Conservation (phyloP, 2,329 filamentous ascomycete genomes). For the Colletotrichum sp. region DNA sequence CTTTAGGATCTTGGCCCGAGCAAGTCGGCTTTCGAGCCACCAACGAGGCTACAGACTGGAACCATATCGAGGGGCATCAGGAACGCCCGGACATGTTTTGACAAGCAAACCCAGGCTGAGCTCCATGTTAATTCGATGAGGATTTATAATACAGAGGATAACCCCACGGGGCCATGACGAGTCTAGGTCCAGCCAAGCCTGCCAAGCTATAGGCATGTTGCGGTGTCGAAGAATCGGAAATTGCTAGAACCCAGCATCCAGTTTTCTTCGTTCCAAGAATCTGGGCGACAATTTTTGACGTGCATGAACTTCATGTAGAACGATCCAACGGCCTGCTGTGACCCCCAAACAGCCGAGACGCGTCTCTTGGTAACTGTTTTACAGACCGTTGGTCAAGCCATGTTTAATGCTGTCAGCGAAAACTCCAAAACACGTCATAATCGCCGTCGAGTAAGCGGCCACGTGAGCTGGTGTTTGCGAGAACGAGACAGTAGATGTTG, state of each 20-base stretch:
- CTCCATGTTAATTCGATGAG: not conserved
- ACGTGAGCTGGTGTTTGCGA: not conserved
- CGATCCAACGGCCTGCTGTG: not conserved
- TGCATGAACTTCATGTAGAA: not conserved
- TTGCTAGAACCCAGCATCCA: not conserved
- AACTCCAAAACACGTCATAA: not conserved
- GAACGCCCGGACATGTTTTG: not conserved
- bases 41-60: not conserved
- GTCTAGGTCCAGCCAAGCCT: not conserved
- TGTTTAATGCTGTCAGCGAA: not conserved
- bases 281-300: not conserved
- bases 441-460: not conserved
- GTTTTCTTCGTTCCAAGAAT: not conserved
- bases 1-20: not conserved
- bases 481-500: not conserved
- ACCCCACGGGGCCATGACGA: not conserved
- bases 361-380: not conserved
- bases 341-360: not conserved
- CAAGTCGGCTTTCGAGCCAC: not conserved
- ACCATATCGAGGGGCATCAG: not conserved
- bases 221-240: not conserved
- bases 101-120: not conserved
- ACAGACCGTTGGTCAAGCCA: not conserved
- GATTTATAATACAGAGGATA: not conserved
- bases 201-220: not conserved